Evolutionary conservation across 306 rosid genomes (phyloP), one percentile per base, ranked within the genome.

Genomic region (Inga laurina): DNA sequence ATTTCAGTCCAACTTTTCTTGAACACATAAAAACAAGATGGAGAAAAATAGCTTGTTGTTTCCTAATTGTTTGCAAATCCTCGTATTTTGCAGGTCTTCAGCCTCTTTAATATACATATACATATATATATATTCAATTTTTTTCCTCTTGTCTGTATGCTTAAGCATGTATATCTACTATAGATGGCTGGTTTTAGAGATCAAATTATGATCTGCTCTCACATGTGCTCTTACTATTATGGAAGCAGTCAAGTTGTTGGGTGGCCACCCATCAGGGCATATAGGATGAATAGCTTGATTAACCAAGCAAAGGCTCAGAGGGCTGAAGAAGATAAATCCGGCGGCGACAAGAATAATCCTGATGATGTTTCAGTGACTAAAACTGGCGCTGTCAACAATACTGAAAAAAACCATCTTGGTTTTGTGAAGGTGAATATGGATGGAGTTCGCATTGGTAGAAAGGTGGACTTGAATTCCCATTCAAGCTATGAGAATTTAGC

Each of bases 171-270:
- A 9, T 12, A n/a, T 45, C 19, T 44, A 44, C 30, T 46, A 75
- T 75, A 9, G 8, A 56, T 11, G 18, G 10, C 49, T 16, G 48
- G 13, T 46, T 74, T 51, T 39, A 16, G 35, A 34, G 45, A 75
- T 75, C 35, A 75, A 75, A 56, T 15, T 35, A n/a, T 39, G 49
- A 37, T 32, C 69, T 54, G 10, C 68, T 75, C 15, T 75, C 48
- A 19, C 52, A 44, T 70, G 37, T 66, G 30, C n/a, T 66, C 1
- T 73, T 56, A 72, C 43, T 49, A 4, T 72, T 66, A 3, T 56
- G 81, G 79, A 82, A 87, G 79, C 92, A 91, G 95, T 83, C 95
- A 88, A 76, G 92, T 90, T 69, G 93, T 91, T 86, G 95, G 95
- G 74, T 91, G 95, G 95, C 95, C 95, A 52, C 95, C 95, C 37